phyloP scores from a whole-genome alignment of 2,329 filamentous ascomycete genomes.

The Uncinocarpus reesii region DNA sequence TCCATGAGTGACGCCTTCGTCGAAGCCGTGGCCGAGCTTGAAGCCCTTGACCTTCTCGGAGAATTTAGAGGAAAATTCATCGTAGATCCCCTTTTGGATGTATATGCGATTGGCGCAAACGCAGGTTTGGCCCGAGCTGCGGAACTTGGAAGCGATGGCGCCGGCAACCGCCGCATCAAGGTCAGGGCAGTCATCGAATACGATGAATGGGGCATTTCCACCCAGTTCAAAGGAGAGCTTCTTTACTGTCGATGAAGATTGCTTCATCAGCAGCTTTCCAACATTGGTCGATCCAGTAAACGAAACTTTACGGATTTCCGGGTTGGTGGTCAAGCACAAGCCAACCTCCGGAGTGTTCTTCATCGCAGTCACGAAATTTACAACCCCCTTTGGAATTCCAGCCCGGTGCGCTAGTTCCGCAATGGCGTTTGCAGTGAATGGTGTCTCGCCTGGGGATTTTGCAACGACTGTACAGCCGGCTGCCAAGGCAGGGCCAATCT shows the following conservation, averaged over 20 bases:
- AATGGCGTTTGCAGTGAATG: slow-evolving; percentile 77
- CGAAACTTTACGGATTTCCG: slow-evolving; percentile 74
- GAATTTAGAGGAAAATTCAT: slow-evolving; percentile 47
- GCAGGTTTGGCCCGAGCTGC: slow-evolving; percentile 89
- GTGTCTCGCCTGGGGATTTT: slow-evolving; percentile 86
- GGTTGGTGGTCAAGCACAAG: slow-evolving; percentile 62
- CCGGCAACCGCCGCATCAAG: slow-evolving; percentile 73
- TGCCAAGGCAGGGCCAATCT: slow-evolving; percentile 55
- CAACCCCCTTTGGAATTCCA: slow-evolving; percentile 78
- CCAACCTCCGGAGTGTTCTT: slow-evolving; percentile 74
- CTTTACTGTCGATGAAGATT: slow-evolving; percentile 73
- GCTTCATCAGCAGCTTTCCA: slow-evolving; percentile 75
- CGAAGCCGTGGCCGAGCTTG: slow-evolving; percentile 40
- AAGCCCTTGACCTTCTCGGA: slow-evolving; percentile 43
- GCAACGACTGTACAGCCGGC: slow-evolving; percentile 92
- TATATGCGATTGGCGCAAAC: slow-evolving; percentile 61
- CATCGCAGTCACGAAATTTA: slow-evolving; percentile 75
- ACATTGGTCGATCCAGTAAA: slow-evolving; percentile 72
- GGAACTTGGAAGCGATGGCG: slow-evolving; percentile 81
- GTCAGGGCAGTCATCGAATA: slow-evolving; percentile 83
- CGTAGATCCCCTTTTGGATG: slow-evolving; percentile 43
- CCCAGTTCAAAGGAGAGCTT: slow-evolving; percentile 83
- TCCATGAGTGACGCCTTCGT: slow-evolving; percentile 39
- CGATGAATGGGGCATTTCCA: slow-evolving; percentile 91
- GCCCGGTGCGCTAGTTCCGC: slow-evolving; percentile 78